Evolutionary conservation across 371 early-diverging fungal species (phyloP).

Genomic region (Catenaria anguillulae): DNA sequence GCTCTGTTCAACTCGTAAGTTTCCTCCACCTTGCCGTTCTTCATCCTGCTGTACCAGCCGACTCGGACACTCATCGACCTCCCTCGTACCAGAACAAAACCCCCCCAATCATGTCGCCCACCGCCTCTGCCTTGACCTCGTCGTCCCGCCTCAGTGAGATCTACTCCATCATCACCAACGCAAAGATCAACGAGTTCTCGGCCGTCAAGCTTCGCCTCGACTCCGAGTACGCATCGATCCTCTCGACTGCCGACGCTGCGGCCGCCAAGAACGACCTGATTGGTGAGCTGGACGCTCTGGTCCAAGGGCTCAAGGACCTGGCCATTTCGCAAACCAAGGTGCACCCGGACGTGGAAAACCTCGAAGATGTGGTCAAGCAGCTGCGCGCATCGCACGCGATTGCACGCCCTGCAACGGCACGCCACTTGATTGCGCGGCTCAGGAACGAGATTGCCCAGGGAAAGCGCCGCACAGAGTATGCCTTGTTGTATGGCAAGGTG

Average conservation of each 20-base stretch:
- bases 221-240: constrained; percentile 5
- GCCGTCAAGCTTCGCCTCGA: constrained; percentile 6
- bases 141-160: constrained; percentile 7
- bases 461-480: constrained; percentile 4
- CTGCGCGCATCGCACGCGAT: constrained; percentile 1
- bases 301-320: constrained; percentile 9
- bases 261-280: neutral
- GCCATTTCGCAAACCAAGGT: constrained; percentile 7
- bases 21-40: too few relatives aligned
- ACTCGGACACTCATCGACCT: too few relatives aligned
- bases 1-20: too few relatives aligned
- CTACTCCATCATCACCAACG: constrained; percentile 7
- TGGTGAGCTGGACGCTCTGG: constrained; percentile 2
- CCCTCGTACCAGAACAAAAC: too few relatives aligned
- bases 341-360: constrained; percentile 4
- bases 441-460: constrained; percentile 8
- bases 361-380: neutral
- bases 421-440: constrained; percentile 5
- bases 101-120: neutral
- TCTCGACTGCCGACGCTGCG: constrained; percentile 6
- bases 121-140: neutral
- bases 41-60: too few relatives aligned
- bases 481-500: constrained; percentile 9
- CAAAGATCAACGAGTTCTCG: constrained; percentile 11
- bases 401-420: neutral